phyloP scores from a whole-genome alignment of 2,329 filamentous ascomycete genomes.

The Passalora sequoiae region DNA sequence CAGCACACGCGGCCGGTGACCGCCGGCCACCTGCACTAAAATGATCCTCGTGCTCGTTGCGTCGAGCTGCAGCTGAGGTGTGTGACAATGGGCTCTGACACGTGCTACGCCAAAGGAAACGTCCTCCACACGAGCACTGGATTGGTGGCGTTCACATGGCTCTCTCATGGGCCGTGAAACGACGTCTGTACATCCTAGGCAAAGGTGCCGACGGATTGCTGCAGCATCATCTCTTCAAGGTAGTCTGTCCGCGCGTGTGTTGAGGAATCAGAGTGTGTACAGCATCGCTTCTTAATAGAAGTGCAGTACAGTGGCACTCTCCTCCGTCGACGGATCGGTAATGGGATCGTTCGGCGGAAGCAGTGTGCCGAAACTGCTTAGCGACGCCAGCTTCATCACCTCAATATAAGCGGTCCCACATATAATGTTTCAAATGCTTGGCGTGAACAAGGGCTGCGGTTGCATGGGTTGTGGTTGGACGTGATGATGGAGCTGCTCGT shows the following conservation, averaged over 20 bases:
- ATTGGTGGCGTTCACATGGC: constrained; percentile 11
- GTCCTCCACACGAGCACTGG: constrained; percentile 1
- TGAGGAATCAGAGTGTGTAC: neutral
- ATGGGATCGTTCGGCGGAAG: constrained; percentile 3
- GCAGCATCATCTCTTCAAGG: neutral
- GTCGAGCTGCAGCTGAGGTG: constrained; percentile 7
- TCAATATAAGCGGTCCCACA: constrained; percentile 3
- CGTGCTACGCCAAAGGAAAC: constrained; percentile 6
- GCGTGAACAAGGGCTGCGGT: neutral
- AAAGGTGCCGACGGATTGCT: constrained; percentile 4
- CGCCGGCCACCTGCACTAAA: constrained; percentile 1
- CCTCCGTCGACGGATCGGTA: neutral
- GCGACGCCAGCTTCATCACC: constrained; percentile 1
- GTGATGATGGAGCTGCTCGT: neutral
- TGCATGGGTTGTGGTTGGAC: neutral
- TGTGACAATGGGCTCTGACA: constrained; percentile 9
- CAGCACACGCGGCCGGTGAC: constrained; percentile 4
- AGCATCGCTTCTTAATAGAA: neutral
- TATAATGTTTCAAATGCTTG: neutral
- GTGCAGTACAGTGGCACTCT: neutral
- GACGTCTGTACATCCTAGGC: neutral
- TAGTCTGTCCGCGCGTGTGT: neutral
- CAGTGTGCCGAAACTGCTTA: constrained; percentile 3
- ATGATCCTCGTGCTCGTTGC: constrained; percentile 2
- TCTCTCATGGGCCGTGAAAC: constrained; percentile 2